These are phyloP conservation scores for Alliaria petiolata DNA, from an alignment of 345 rosid species.

Conservation along the genomic window DNA sequence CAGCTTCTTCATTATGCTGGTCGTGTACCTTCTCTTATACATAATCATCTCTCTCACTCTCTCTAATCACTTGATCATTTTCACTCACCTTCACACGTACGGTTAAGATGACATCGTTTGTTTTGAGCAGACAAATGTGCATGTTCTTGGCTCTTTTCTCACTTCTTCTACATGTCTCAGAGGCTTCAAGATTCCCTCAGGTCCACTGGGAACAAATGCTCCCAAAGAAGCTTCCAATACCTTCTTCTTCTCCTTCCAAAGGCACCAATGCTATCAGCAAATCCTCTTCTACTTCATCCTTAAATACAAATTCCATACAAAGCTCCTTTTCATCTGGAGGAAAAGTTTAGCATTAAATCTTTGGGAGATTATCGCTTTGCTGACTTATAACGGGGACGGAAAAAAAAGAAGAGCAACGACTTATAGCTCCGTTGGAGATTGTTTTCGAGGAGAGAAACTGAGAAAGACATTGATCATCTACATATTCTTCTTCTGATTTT, in stretches of 20 bases:
- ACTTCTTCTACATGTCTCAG: conserved; percentile 38
- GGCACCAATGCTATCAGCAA: conserved; percentile 66
- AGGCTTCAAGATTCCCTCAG: conserved; percentile 64
- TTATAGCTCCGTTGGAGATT: background rate
- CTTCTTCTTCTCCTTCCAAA: conserved; percentile 81
- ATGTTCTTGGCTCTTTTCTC: conserved; percentile 41
- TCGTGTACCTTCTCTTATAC: conserved; percentile 39
- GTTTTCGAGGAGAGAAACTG: background rate
- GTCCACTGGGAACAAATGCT: conserved; percentile 73
- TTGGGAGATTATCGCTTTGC: background rate
- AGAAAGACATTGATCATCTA: conserved; percentile 1
- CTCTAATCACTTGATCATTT: conserved; percentile 8
- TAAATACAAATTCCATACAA: conserved; percentile 24
- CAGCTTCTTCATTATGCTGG: conserved; percentile 36
- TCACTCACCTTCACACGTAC: background rate
- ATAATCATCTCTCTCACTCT: conserved; percentile 31
- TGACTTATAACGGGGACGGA: background rate
- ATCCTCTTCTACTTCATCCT: conserved; percentile 37
- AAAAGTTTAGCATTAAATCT: conserved; percentile 41
- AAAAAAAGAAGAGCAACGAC: background rate
- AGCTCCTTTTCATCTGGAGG: conserved; percentile 45
- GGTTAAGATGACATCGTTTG: conserved; percentile 33
- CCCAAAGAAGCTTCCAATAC: conserved; percentile 77
- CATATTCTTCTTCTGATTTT: background rate
- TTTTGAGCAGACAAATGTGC: conserved; percentile 41